Evolutionary conservation across 2,329 filamentous ascomycete species (phyloP), one percentile per base, ranked within the genome.

Genomic region (Ramichloridium luteum): DNA sequence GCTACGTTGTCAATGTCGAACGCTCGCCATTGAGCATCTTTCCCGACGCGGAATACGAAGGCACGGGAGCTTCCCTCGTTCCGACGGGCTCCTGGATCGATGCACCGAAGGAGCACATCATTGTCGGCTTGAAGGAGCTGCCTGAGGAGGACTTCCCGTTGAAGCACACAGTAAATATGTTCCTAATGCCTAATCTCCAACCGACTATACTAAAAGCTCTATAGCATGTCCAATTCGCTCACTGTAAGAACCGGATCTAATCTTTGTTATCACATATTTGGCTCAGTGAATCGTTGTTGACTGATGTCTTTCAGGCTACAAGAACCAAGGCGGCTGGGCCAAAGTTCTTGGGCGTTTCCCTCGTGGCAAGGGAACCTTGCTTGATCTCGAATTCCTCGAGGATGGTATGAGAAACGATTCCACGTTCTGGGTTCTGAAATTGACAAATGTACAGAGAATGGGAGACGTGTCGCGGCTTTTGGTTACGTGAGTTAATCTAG

Each of bases 311-410:
- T 23, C 15, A 50, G 48, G 48, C 47, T 57, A 57, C 44, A 57
- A 57, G 41, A 45, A 45, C 44, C 83, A 90, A 60, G 72, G 62
- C 16, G 79, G 78, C 16, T 93, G 83, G 82, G 73, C 82, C 36
- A 69, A 72, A 25, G 80, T 84, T 4, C 72, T 93, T n/a, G 68
- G 74, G 35, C 71, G 86, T 34, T 94, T 85, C 57, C 70, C 80
- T 16, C 70, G 74, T 14, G 84, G 82, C 36, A 74, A 75, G 33
- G 82, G 83, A 45, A 77, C 72, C 1, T 72, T 94, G 10, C 72
- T 85, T 37, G 86, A 94, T 50, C 70, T 94, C 22, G 86, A 93
- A 55, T 94, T 93, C 55, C 66, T 94, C 22, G 71, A 73, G 23
- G 79, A 92, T 45, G 47, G 41, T 42, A 32, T 13, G 23, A 16